phyloP scores from a whole-genome alignment of 257 asterid species.

The Plantago ovata region DNA sequence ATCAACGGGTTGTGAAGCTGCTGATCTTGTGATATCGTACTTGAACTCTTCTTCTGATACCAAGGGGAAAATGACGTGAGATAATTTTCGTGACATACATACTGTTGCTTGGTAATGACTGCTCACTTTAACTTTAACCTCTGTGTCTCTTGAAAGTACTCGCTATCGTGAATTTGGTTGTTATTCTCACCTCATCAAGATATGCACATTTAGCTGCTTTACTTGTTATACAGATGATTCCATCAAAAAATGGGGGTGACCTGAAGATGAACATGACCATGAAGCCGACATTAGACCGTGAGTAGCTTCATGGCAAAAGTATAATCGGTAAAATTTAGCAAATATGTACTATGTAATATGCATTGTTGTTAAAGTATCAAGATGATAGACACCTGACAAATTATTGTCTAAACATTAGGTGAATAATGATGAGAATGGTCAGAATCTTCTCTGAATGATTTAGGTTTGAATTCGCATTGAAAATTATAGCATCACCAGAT shows the following conservation, averaged over 20 bases:
- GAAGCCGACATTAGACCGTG: conserved; percentile 6
- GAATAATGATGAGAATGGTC: neutral
- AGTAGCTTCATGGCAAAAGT: neutral
- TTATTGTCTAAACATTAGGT: neutral
- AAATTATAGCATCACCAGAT: too few species aligned
- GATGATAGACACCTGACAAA: neutral
- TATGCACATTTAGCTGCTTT: neutral
- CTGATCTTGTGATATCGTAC: conserved; percentile 82
- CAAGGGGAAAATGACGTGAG: conserved; percentile 14
- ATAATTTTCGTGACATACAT: neutral
- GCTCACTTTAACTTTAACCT: neutral
- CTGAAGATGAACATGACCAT: conserved; percentile 20
- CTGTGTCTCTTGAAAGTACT: neutral
- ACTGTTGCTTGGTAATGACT: conserved; percentile 19
- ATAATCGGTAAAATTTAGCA: neutral
- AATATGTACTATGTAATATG: neutral
- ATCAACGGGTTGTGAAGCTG: conserved; percentile 80
- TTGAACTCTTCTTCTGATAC: conserved; percentile 39
- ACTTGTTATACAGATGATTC: neutral
- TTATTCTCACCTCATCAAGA: conserved; percentile 6
- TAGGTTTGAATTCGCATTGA: too few species aligned
- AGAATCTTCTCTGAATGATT: neutral
- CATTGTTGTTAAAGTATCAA: neutral
- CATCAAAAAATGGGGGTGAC: conserved; percentile 18
- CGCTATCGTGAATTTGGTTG: conserved; percentile 4